Evolutionary conservation across 208 protist species (phyloP).

Genomic region (Baffinella frigidus): DNA sequence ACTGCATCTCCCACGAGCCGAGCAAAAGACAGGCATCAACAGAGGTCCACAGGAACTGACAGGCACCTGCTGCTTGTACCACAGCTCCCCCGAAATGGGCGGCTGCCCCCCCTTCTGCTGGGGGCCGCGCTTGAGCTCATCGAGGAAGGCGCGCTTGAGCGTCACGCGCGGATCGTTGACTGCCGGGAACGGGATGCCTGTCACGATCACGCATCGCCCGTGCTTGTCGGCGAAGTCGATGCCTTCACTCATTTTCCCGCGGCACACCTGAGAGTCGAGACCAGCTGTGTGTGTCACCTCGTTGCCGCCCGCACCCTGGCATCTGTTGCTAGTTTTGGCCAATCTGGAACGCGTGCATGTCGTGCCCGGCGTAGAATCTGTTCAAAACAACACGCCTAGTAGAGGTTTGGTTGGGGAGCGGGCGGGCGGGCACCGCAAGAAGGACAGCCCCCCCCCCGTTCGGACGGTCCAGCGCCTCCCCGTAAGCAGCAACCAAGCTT

Average conservation of each 20-base stretch:
- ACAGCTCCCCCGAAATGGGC: neutral
- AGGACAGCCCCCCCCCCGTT: conserved; percentile 78
- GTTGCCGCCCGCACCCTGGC: no score
- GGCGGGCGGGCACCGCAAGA: no score
- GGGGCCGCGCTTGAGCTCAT: conserved; percentile 54
- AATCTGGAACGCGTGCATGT: no score
- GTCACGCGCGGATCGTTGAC: conserved; percentile 74
- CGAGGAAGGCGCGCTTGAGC: conserved; percentile 75
- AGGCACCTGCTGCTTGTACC: conserved; percentile 46
- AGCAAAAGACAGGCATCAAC: no score
- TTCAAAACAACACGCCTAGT: no score
- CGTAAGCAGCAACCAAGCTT: neutral
- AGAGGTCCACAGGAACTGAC: no score
- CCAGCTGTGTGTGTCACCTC: no score
- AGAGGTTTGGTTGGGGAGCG: no score
- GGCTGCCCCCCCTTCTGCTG: neutral
- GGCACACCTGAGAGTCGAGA: no score
- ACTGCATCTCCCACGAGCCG: no score
- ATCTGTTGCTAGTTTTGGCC: no score
- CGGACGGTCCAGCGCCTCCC: neutral
- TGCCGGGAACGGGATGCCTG: conserved; percentile 25
- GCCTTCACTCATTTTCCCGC: conserved; percentile 79
- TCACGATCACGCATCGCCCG: conserved; percentile 83
- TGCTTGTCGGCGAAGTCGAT: conserved; percentile 78
- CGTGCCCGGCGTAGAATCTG: no score